A percentile compares a stretch with the other conserved stretches of the same genome.
Evolutionary conservation across 2,329 filamentous ascomycete genomes (phyloP).

Genomic region (Microsporum canis): DNA sequence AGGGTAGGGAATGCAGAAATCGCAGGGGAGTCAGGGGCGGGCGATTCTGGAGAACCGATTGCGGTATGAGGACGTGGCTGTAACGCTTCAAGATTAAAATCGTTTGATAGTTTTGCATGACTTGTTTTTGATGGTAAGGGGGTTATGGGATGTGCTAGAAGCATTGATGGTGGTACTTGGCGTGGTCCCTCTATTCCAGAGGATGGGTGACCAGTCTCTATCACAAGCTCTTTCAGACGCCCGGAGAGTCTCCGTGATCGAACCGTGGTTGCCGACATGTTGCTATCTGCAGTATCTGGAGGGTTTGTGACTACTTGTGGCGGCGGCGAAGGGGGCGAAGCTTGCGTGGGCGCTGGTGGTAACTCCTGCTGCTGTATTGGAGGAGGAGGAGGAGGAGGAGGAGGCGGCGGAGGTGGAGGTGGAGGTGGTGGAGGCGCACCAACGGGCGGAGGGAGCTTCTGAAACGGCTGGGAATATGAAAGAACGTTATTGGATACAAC

Average conservation of each 20-base stretch:
- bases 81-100: not conserved
- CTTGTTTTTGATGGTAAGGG: conserved; percentile 17
- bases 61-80: conserved; percentile 1
- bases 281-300: conserved; percentile 20
- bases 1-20: conserved; percentile 34
- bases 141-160: conserved; percentile 17
- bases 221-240: conserved; percentile 71
- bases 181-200: conserved; percentile 17
- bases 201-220: conserved; percentile 53
- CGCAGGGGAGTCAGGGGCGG: conserved; percentile 30
- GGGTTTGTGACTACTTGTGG: conserved; percentile 17
- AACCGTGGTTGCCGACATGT: conserved; percentile 43
- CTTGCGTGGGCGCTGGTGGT: conserved; percentile 16
- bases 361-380: conserved; percentile 7
- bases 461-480: conserved; percentile 26
- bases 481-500: conserved; percentile 22
- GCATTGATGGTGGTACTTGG: conserved; percentile 21
- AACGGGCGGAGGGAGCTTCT: conserved; percentile 28
- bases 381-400: conserved; percentile 15
- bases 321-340: conserved; percentile 9
- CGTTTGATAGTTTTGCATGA: not conserved
- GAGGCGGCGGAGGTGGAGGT: conserved; percentile 12
- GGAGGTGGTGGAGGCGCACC: conserved; percentile 16
- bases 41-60: conserved; percentile 26
- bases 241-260: conserved; percentile 69